Evolutionary conservation across 768 basidiomycete species (phyloP).

Genomic region (Russula virescens): DNA sequence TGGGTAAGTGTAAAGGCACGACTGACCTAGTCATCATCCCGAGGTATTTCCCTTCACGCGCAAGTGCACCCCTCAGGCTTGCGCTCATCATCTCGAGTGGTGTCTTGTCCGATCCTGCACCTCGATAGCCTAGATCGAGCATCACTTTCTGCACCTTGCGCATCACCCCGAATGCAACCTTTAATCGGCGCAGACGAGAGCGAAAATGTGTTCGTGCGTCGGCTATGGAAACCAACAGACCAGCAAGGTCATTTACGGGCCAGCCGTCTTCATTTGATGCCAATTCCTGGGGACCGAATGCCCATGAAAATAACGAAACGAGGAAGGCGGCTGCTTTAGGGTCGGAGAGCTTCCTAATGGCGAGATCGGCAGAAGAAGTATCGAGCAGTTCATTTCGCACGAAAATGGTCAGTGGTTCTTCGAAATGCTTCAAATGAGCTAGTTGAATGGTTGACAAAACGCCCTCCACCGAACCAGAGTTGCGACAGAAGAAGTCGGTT

Average conservation of each 20-base stretch:
- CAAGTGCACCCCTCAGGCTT: constrained; percentile 40
- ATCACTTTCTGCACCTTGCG: constrained; percentile 41
- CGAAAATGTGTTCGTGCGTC: constrained; percentile 36
- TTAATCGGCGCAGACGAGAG: constrained; percentile 32
- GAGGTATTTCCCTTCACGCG: constrained; percentile 41
- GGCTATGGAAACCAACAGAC: constrained; percentile 34
- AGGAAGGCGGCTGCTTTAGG: constrained; percentile 33
- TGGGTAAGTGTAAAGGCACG: not conserved
- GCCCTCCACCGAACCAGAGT: constrained; percentile 52
- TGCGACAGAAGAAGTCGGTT: constrained; percentile 50
- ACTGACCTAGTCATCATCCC: constrained; percentile 46
- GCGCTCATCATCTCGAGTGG: constrained; percentile 40
- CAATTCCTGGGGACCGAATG: constrained; percentile 21
- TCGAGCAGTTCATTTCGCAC: constrained; percentile 29
- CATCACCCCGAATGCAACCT: constrained; percentile 46
- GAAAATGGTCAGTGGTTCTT: constrained; percentile 50
- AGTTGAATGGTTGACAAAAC: constrained; percentile 60
- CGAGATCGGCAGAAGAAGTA: not conserved
- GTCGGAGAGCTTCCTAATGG: constrained; percentile 19
- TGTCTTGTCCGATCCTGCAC: constrained; percentile 27
- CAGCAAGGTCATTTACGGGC: constrained; percentile 28
- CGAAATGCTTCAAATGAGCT: constrained; percentile 64
- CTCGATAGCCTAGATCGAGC: constrained; percentile 35
- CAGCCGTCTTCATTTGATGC: constrained; percentile 22
- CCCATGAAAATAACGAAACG: constrained; percentile 26